phyloP scores from a whole-genome alignment of 805 yeast species.

The Kuraishia cidri region DNA sequence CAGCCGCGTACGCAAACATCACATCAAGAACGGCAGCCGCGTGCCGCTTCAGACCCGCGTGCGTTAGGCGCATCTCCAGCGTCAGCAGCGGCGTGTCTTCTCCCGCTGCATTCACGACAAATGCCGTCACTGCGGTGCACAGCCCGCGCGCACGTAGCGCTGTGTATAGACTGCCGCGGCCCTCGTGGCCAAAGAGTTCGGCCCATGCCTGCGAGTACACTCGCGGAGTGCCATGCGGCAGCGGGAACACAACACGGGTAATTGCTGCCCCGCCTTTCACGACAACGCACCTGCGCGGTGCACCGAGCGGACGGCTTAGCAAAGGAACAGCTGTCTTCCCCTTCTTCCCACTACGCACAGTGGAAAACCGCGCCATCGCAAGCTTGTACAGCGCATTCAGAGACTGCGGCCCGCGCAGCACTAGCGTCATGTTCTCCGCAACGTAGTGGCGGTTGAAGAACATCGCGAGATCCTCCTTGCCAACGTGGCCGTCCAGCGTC shows the following conservation, averaged over 20 bases:
- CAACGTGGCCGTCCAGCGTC: slow-evolving; percentile 32
- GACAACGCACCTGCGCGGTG: too few species aligned
- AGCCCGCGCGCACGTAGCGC: slow-evolving; percentile 23
- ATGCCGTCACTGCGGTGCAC: slow-evolving; percentile 31
- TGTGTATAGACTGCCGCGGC: slow-evolving; percentile 36
- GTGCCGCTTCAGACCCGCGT: slow-evolving; percentile 31
- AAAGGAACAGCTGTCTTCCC: too few species aligned
- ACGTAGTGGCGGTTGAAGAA: slow-evolving; percentile 33
- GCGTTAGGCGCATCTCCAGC: slow-evolving; percentile 40
- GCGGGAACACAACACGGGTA: too few species aligned
- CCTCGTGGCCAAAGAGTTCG: slow-evolving; percentile 56
- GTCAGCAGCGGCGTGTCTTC: slow-evolving; percentile 34
- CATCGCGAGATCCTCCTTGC: slow-evolving; percentile 23
- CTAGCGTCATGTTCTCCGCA: slow-evolving; percentile 45
- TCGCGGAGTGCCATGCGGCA: too few species aligned
- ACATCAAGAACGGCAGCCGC: slow-evolving; percentile 21
- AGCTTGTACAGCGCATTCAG: slow-evolving; percentile 45
- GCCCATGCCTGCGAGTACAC: slow-evolving; percentile 28
- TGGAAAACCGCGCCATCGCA: slow-evolving; percentile 36
- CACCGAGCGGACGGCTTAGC: too few species aligned
- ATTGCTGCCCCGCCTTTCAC: too few species aligned
- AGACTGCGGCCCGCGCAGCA: slow-evolving; percentile 60
- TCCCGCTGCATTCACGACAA: slow-evolving; percentile 23
- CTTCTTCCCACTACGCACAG: too few species aligned
- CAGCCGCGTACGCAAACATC: slow-evolving; percentile 21